These are phyloP conservation scores for Schrenkiella parvula DNA, from an alignment of 345 rosid genomes.

Conservation along the genomic window DNA sequence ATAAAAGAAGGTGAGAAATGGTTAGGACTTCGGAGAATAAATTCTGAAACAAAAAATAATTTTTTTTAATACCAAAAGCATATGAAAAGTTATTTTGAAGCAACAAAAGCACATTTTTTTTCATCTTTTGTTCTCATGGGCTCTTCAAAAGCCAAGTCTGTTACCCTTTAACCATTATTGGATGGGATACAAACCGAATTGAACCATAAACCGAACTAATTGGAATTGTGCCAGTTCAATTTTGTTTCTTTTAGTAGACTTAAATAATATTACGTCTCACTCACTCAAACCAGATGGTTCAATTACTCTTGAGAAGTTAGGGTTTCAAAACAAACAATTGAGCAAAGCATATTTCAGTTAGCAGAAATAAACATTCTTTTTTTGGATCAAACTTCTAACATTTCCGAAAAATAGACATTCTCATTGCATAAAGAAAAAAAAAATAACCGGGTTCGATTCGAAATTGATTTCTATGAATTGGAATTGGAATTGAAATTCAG, in stretches of 20 bases:
- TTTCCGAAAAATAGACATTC: neutral
- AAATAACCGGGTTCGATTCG: neutral
- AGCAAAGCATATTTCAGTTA: neutral
- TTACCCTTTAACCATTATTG: neutral
- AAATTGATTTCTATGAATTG: neutral
- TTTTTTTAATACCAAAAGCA: slow-evolving; percentile 16
- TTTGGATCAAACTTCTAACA: neutral
- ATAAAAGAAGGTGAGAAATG: neutral
- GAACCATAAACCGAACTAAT: neutral
- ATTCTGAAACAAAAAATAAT: neutral
- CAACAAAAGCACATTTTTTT: slow-evolving; percentile 9
- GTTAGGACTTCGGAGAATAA: slow-evolving; percentile 7
- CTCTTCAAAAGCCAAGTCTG: slow-evolving; percentile 16
- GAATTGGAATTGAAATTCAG: neutral
- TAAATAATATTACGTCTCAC: neutral
- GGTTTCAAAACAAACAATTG: neutral
- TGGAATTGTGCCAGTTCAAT: neutral
- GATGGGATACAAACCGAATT: neutral
- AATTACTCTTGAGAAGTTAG: neutral
- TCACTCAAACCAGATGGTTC: neutral
- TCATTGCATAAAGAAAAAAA: neutral
- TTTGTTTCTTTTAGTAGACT: neutral
- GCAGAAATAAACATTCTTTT: too few species aligned
- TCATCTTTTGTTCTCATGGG: slow-evolving; percentile 3
- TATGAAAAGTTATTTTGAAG: slow-evolving; percentile 13